A percentile compares a stretch with the other conserved stretches of the same genome.
Conservation (phyloP, 139 green algal genomes). For the Chlorella sp. region DNA sequence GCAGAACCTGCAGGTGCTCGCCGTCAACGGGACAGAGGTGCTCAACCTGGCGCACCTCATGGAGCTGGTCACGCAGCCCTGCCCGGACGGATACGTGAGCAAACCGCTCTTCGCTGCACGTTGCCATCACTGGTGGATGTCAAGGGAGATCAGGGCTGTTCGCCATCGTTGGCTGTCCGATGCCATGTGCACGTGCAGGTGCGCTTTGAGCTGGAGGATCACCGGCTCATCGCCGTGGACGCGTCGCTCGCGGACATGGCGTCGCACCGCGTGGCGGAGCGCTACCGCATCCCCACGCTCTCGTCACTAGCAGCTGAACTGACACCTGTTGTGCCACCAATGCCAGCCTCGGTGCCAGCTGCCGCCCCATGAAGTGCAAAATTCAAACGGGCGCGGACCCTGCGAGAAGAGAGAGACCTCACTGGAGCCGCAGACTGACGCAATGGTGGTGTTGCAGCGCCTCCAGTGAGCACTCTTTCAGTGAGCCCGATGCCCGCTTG, state of each 20-base stretch:
- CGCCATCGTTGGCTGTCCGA: neutral
- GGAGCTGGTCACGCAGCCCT: constrained; percentile 14
- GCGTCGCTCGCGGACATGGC: constrained; percentile 13
- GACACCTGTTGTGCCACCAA: no score
- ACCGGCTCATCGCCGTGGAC: constrained; percentile 54
- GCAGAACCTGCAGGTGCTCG: constrained; percentile 49
- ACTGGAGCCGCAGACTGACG: neutral
- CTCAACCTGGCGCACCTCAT: constrained; percentile 52
- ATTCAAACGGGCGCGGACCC: no score
- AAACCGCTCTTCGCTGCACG: neutral
- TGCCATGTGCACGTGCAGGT: constrained; percentile 16
- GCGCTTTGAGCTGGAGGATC: constrained; percentile 55
- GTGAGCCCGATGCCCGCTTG: no score
- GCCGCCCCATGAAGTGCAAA: no score
- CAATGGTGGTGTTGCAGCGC: neutral
- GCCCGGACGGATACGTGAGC: constrained; percentile 7
- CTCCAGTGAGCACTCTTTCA: no score
- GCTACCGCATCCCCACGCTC: constrained; percentile 33
- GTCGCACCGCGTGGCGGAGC: constrained; percentile 23
- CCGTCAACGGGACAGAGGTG: constrained; percentile 42
- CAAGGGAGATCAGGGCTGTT: no score
- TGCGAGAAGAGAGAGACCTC: no score
- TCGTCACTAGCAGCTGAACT: no score
- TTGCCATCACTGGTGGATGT: neutral
- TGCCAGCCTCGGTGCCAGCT: no score